Evolutionary conservation across 164 flowering plant genomes (phyloP).

Genomic region (Vitis labrusca): DNA sequence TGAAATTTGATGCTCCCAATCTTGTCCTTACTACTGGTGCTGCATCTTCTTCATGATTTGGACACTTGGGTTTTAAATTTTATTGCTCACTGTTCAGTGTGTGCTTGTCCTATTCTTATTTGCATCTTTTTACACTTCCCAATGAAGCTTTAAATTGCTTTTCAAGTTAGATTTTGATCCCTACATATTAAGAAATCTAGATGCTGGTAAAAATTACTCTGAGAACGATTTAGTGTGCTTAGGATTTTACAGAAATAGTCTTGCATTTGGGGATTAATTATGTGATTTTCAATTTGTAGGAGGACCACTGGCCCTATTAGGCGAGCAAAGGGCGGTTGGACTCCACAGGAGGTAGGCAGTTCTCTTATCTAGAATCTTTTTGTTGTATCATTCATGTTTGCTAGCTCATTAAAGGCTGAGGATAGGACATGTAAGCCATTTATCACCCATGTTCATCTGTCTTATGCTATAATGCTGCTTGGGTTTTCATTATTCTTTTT

Average conservation of each 20-base stretch:
- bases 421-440: no score
- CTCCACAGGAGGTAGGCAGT: slow-evolving; percentile 74
- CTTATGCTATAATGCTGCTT: no score
- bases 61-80: not conserved
- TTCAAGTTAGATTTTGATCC: not conserved
- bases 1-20: not conserved
- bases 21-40: not conserved
- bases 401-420: no score
- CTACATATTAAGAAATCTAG: not conserved
- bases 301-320: slow-evolving; percentile 91
- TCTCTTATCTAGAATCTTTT: slow-evolving; percentile 1
- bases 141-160: not conserved
- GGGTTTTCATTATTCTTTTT: not conserved
- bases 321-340: slow-evolving; percentile 98
- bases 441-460: not conserved
- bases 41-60: not conserved
- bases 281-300: slow-evolving; percentile 39
- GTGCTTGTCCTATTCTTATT: not conserved
- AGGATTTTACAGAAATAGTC: not conserved
- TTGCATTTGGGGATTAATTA: not conserved
- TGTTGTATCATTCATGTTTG: not conserved
- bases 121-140: not conserved
- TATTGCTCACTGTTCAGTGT: not conserved
- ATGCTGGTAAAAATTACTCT: not conserved
- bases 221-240: not conserved